phyloP scores from a whole-genome alignment of 345 rosid genomes.

The Gossypium raimondii region DNA sequence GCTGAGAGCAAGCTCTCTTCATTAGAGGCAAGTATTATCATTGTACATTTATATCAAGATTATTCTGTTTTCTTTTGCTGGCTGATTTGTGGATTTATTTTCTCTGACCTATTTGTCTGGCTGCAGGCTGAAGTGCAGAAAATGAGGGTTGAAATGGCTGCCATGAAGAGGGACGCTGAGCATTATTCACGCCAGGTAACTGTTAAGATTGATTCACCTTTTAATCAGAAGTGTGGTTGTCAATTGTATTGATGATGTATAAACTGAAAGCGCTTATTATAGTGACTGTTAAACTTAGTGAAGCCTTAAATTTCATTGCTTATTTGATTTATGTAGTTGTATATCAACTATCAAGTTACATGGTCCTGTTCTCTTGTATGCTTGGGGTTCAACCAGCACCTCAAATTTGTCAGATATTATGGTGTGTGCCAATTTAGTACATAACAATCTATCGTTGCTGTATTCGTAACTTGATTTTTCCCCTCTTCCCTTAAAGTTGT shows the following conservation, averaged over 20 bases:
- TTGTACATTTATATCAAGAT: not conserved
- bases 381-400: not conserved
- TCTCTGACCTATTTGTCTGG: slow-evolving; percentile 20
- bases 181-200: slow-evolving; percentile 96
- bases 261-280: not conserved
- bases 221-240: not conserved
- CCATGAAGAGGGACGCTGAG: slow-evolving; percentile 99
- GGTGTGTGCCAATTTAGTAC: not conserved
- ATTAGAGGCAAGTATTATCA: slow-evolving; percentile 57
- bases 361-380: not conserved
- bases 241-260: not conserved
- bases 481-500: not conserved
- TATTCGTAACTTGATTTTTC: not conserved
- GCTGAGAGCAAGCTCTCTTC: slow-evolving; percentile 90
- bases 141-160: slow-evolving; percentile 95
- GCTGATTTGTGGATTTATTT: not conserved
- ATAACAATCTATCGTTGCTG: not conserved
- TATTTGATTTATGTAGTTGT: not conserved
- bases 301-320: not conserved
- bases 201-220: slow-evolving; percentile 17
- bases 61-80: not conserved
- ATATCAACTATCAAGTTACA: not conserved
- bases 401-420: not conserved
- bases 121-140: slow-evolving; percentile 89
- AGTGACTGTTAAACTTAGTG: not conserved